Conservation (phyloP, 805 yeast genomes). For the Ogataea nakhonphanomensis region DNA sequence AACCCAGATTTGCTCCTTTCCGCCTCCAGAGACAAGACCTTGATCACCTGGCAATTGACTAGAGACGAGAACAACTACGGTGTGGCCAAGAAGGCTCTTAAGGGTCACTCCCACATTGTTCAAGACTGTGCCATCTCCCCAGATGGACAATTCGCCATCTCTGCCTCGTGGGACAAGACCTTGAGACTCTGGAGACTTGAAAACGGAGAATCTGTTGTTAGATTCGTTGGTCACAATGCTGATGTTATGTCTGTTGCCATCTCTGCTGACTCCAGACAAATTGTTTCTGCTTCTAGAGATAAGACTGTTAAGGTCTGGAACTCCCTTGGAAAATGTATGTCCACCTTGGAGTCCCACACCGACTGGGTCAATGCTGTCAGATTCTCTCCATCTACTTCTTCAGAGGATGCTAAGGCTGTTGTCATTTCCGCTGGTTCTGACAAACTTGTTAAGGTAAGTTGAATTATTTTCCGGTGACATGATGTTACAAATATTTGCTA, state of each 20-base stretch:
- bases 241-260: slow-evolving; percentile 97
- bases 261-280: slow-evolving; percentile 94
- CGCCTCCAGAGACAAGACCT: slow-evolving; percentile 98
- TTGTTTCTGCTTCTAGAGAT: slow-evolving; percentile 98
- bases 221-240: slow-evolving; percentile 97
- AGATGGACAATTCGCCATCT: slow-evolving; percentile 96
- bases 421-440: slow-evolving; percentile 99
- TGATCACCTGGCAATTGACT: slow-evolving; percentile 95
- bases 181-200: slow-evolving; percentile 97
- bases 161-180: slow-evolving; percentile 99
- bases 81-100: slow-evolving; percentile 94
- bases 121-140: slow-evolving; percentile 97
- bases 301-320: slow-evolving; percentile 99
- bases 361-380: slow-evolving; percentile 99
- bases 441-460: slow-evolving; percentile 97
- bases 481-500: slow-evolving; percentile 96
- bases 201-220: slow-evolving; percentile 88
- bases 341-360: slow-evolving; percentile 90
- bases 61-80: slow-evolving; percentile 97
- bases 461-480: slow-evolving; percentile 37
- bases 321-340: slow-evolving; percentile 95
- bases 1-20: slow-evolving; percentile 98
- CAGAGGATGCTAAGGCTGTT: slow-evolving; percentile 43
- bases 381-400: slow-evolving; percentile 67
- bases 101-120: slow-evolving; percentile 99